Conservation (phyloP, 768 basidiomycete genomes). For the Crepidotus variabilis region DNA sequence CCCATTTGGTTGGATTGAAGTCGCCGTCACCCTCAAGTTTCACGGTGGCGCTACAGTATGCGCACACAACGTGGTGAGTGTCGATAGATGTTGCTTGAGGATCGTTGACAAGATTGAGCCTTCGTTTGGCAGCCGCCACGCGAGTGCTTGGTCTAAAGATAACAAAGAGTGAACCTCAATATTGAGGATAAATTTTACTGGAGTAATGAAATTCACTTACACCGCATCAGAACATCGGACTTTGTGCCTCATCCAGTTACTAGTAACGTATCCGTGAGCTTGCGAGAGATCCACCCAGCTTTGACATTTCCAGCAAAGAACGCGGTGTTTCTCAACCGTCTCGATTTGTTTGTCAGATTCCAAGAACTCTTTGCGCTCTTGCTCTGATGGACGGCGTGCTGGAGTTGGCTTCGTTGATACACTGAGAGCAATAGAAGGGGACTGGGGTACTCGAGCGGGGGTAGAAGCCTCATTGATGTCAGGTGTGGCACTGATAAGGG, state of each 20-base stretch:
- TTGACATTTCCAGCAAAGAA: conserved; percentile 57
- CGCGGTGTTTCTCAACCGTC: conserved; percentile 45
- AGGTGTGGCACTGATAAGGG: conserved; percentile 21
- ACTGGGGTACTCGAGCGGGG: conserved; percentile 6
- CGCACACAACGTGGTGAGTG: conserved; percentile 44
- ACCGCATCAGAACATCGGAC: conserved; percentile 39
- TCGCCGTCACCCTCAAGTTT: conserved; percentile 46
- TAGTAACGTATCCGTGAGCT: conserved; percentile 34
- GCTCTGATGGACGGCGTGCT: conserved; percentile 25
- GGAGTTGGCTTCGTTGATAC: conserved; percentile 15
- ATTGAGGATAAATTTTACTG: neutral
- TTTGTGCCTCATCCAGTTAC: conserved; percentile 56
- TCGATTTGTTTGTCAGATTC: conserved; percentile 50
- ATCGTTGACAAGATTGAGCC: conserved; percentile 61
- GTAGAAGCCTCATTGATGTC: conserved; percentile 5
- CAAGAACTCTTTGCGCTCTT: conserved; percentile 48
- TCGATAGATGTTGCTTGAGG: conserved; percentile 51
- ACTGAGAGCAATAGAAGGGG: conserved; percentile 6
- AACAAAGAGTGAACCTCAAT: neutral
- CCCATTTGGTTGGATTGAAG: conserved; percentile 60
- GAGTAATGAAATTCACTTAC: conserved; percentile 27
- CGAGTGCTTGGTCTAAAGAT: conserved; percentile 48
- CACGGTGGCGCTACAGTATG: conserved; percentile 43
- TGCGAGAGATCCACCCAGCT: conserved; percentile 58
- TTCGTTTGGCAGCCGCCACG: conserved; percentile 60